A percentile compares a stretch with the other conserved stretches of the same genome.
Evolutionary conservation across 768 basidiomycete species (phyloP).

Genomic region (Rhodotorula babjevae): DNA sequence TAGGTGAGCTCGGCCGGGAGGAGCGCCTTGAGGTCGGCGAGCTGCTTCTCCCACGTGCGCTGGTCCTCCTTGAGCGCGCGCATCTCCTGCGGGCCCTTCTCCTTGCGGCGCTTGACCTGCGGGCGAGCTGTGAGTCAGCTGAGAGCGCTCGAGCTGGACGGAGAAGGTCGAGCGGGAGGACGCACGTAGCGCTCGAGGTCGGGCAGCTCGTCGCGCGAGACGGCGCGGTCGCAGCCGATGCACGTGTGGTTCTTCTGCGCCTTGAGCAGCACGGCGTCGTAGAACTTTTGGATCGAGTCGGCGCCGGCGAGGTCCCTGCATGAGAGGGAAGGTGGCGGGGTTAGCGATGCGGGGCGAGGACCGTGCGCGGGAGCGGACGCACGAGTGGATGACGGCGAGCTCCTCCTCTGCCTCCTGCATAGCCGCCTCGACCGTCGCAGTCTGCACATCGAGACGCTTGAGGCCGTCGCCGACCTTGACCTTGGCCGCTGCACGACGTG

Average conservation of each 20-base stretch:
- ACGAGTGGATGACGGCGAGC: slow-evolving; percentile 36
- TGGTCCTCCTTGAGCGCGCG: slow-evolving; percentile 54
- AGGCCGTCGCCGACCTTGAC: slow-evolving; percentile 50
- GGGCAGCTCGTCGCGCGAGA: slow-evolving; percentile 56
- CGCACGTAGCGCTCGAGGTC: slow-evolving; percentile 70
- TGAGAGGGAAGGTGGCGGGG: neutral
- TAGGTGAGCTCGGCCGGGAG: slow-evolving; percentile 57
- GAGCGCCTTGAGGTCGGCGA: slow-evolving; percentile 58
- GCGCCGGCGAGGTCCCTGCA: slow-evolving; percentile 38
- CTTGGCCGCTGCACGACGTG: slow-evolving; percentile 46
- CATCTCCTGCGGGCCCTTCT: slow-evolving; percentile 53
- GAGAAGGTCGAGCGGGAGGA: slow-evolving; percentile 4
- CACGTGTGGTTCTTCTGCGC: slow-evolving; percentile 68
- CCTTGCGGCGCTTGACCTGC: slow-evolving; percentile 64
- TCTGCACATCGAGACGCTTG: slow-evolving; percentile 35
- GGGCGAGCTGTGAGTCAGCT: neutral
- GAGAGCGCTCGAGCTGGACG: no score
- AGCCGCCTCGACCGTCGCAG: slow-evolving; percentile 44
- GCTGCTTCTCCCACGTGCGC: slow-evolving; percentile 59
- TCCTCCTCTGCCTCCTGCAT: slow-evolving; percentile 45
- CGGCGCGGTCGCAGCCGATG: slow-evolving; percentile 65
- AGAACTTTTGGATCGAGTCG: slow-evolving; percentile 44
- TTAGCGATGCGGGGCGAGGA: neutral
- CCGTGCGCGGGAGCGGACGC: neutral
- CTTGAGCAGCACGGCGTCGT: slow-evolving; percentile 55